Percentiles rank a stretch among this genome's conserved stretches.
Conservation (phyloP, 495 filamentous ascomycete genomes). For the Aspergillus carlsbadensis region DNA sequence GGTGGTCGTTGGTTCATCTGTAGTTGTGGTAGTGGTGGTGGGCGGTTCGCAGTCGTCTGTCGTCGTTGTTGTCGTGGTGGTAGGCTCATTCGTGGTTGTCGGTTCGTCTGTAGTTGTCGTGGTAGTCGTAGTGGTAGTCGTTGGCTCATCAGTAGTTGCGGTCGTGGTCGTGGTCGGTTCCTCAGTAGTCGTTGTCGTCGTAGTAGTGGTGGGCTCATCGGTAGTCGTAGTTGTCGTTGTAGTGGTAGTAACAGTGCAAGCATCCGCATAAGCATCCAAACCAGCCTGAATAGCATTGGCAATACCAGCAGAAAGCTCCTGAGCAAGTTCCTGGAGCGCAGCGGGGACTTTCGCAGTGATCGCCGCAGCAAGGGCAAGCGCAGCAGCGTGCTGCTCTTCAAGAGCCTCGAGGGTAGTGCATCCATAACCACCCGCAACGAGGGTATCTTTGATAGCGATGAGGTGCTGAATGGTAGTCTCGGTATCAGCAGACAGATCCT, state of each 20-base stretch:
- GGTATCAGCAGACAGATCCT: slow-evolving; percentile 27
- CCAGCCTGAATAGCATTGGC: slow-evolving; percentile 28
- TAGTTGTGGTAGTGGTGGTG: neutral
- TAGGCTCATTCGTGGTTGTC: neutral
- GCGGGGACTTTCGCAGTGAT: slow-evolving; percentile 31
- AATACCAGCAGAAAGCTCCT: slow-evolving; percentile 24
- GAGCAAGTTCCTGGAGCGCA: slow-evolving; percentile 20
- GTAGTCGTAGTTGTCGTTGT: slow-evolving; percentile 7
- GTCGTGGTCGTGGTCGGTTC: slow-evolving; percentile 1
- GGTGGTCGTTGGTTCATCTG: neutral
- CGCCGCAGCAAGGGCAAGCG: slow-evolving; percentile 26
- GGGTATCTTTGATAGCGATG: slow-evolving; percentile 27
- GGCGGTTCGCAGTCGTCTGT: neutral
- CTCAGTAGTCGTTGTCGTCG: neutral
- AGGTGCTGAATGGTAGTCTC: slow-evolving; percentile 29
- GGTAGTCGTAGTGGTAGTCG: neutral
- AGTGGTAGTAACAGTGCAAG: neutral
- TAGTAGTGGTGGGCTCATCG: slow-evolving; percentile 1
- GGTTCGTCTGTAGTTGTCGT: slow-evolving; percentile 10
- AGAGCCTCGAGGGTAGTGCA: slow-evolving; percentile 19
- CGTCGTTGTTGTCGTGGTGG: slow-evolving; percentile 5
- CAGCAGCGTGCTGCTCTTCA: slow-evolving; percentile 24
- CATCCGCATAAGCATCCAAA: slow-evolving; percentile 17
- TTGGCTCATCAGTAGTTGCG: neutral
- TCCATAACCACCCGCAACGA: slow-evolving; percentile 31